Percentiles rank a stretch among this genome's conserved stretches.
Conservation (phyloP, 164 flowering plant species). For the Macadamia tetraphylla region DNA sequence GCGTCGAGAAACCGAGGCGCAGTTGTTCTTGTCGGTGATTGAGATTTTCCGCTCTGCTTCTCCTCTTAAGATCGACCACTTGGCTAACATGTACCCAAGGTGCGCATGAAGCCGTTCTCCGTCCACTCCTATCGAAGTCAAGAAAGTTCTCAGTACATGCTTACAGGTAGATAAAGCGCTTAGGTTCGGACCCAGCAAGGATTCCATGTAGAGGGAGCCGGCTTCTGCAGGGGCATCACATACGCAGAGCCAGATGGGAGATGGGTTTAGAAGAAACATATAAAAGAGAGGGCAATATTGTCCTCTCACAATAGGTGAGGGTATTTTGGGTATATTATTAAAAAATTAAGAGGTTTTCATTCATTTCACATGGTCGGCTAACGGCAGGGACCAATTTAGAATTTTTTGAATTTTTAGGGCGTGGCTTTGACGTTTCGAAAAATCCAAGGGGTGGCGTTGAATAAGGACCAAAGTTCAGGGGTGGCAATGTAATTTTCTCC, state of each 20-base stretch:
- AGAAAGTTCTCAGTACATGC: slow-evolving; percentile 42
- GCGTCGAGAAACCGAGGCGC: slow-evolving; percentile 52
- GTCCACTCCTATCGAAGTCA: slow-evolving; percentile 62
- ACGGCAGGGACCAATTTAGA: no score
- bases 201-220: slow-evolving; percentile 60
- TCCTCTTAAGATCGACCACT: slow-evolving; percentile 50
- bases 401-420: no score
- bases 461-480: no score
- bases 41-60: slow-evolving; percentile 33
- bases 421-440: no score
- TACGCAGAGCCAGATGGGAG: slow-evolving; percentile 74
- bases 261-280: no score
- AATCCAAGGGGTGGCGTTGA: no score
- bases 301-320: no score
- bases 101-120: slow-evolving; percentile 68
- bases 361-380: no score
- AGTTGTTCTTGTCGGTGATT: slow-evolving; percentile 18
- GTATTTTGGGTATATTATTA: no score
- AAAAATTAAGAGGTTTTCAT: no score
- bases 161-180: slow-evolving; percentile 26
- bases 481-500: no score
- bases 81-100: slow-evolving; percentile 71
- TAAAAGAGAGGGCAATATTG: no score
- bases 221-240: slow-evolving; percentile 67
- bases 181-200: slow-evolving; percentile 43